These are phyloP conservation scores for Gossypium trilobum DNA, from an alignment of 441 rosid genomes.

Conservation along the genomic window DNA sequence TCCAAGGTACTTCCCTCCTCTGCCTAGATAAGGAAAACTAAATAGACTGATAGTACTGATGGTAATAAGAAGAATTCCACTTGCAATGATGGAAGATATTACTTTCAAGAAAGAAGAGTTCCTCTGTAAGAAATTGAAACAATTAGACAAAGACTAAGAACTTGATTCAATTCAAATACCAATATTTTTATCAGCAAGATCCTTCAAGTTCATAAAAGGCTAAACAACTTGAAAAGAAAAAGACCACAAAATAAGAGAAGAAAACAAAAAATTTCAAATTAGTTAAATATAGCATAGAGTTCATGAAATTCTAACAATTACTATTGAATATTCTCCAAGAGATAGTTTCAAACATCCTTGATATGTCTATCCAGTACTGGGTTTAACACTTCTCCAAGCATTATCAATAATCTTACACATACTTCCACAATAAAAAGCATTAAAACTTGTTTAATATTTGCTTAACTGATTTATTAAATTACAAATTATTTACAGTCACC, in stretches of 20 bases:
- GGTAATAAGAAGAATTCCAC: conserved; percentile 54
- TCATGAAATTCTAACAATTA: not conserved
- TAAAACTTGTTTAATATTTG: not conserved
- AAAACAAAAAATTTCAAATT: not conserved
- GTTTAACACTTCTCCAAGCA: not conserved
- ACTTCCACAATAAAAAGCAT: not conserved
- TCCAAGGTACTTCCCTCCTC: conserved; percentile 29
- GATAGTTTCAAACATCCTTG: not conserved
- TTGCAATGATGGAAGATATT: conserved; percentile 45
- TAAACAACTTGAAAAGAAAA: not conserved
- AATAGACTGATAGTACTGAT: conserved; percentile 38
- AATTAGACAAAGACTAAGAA: conserved; percentile 13
- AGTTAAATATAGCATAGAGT: not conserved
- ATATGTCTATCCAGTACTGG: not conserved
- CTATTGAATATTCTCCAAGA: not conserved
- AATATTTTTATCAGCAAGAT: not conserved
- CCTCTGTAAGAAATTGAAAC: conserved; percentile 39
- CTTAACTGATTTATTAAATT: not conserved
- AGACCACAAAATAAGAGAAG: not conserved
- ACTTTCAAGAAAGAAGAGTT: conserved; percentile 40
- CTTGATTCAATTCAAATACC: conserved; percentile 3
- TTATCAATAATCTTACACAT: not conserved
- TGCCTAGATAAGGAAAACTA: conserved; percentile 33
- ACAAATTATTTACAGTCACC: not conserved
- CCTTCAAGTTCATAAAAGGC: conserved; percentile 8